Evolutionary conservation across 2,329 filamentous ascomycete species (phyloP).

Genomic region (Nigrograna mackinnonii): DNA sequence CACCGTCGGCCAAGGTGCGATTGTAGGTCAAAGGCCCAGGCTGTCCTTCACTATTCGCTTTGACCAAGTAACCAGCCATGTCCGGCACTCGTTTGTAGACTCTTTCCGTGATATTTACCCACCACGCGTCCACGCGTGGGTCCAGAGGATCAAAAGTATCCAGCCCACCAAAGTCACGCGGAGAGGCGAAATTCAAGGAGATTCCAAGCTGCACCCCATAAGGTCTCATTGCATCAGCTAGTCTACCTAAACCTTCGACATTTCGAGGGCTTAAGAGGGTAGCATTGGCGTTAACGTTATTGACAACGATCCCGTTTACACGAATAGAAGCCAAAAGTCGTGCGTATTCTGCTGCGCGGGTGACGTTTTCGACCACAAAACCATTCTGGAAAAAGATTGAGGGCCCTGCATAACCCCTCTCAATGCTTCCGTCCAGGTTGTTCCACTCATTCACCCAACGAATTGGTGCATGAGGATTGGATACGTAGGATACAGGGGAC

Average conservation of each 20-base stretch:
- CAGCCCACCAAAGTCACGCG: conserved; percentile 58
- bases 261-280: conserved; percentile 60
- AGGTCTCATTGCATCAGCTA: conserved; percentile 68
- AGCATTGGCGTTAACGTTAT: conserved; percentile 73
- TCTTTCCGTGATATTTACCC: conserved; percentile 61
- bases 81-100: conserved; percentile 67
- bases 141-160: conserved; percentile 69
- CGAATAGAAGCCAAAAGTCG: conserved; percentile 68
- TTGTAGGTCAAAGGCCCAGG: conserved; percentile 72
- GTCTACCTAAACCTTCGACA: conserved; percentile 62
- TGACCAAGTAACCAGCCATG: conserved; percentile 70
- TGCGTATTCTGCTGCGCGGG: conserved; percentile 64
- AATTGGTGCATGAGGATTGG: conserved; percentile 63
- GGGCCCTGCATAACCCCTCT: conserved; percentile 68
- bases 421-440: conserved; percentile 69
- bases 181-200: conserved; percentile 71
- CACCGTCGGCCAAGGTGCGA: conserved; percentile 68
- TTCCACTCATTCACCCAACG: conserved; percentile 78
- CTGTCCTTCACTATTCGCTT: conserved; percentile 74
- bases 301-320: conserved; percentile 69
- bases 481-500: conserved; percentile 50
- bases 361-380: conserved; percentile 60
- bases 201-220: conserved; percentile 69
- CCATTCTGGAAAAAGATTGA: conserved; percentile 71
- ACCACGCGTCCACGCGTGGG: conserved; percentile 62